Conservation (phyloP, 371 early-diverging fungal genomes). For the Mucor circinelloides region DNA sequence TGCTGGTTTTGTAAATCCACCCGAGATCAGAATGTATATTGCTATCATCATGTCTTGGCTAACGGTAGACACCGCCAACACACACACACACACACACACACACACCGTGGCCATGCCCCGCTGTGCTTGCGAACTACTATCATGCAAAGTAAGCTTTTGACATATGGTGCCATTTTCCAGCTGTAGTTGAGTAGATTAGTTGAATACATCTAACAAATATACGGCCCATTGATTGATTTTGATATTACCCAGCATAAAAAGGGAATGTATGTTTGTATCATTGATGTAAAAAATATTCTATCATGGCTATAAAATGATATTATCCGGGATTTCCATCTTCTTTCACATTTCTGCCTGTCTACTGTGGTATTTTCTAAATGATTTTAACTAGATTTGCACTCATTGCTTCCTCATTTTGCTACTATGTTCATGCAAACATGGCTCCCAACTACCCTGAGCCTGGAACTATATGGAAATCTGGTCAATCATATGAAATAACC, state of each 20-base stretch:
- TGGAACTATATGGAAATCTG: constrained; percentile 49
- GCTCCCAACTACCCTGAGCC: constrained; percentile 51
- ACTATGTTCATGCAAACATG: constrained; percentile 24
- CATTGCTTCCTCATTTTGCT: not conserved
- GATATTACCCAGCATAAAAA: not conserved
- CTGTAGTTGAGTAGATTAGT: not conserved
- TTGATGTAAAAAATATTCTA: not conserved
- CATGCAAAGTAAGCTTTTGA: not conserved
- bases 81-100: not conserved
- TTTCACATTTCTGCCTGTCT: not conserved
- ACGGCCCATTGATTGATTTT: not conserved
- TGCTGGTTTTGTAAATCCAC: too few relatives aligned
- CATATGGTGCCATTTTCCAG: not conserved
- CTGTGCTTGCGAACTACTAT: too few relatives aligned
- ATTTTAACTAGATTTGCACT: constrained; percentile 1
- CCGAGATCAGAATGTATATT: too few relatives aligned
- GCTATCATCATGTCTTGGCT: not conserved
- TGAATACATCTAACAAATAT: not conserved
- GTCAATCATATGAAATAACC: constrained; percentile 39
- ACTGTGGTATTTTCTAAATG: not conserved
- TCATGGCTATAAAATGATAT: not conserved
- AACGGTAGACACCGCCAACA: not conserved
- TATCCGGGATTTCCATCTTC: not conserved
- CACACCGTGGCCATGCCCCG: not conserved
- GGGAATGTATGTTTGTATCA: not conserved